phyloP scores from a whole-genome alignment of 306 rosid species.

The Ziziphus jujuba region DNA sequence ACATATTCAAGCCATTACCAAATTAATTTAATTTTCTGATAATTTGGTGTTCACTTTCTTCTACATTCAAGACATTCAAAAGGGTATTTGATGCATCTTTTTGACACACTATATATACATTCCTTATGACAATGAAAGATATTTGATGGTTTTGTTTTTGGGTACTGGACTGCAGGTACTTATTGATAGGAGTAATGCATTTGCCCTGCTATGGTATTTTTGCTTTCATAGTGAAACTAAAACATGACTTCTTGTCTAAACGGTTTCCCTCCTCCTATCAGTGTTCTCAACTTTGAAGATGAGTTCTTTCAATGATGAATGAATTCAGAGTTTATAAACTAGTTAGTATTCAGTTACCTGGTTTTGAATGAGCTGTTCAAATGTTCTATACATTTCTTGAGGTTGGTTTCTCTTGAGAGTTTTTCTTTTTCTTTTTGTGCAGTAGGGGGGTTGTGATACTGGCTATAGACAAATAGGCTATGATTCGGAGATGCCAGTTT shows the following conservation, averaged over 20 bases:
- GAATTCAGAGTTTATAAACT: not conserved
- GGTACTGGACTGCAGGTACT: conserved; percentile 38
- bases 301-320: not conserved
- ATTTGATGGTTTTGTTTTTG: not conserved
- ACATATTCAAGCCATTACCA: not conserved
- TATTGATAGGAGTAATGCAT: conserved; percentile 37
- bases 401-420: not conserved
- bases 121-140: not conserved
- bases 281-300: conserved; percentile 17
- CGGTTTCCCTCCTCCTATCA: conserved; percentile 35
- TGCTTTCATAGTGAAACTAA: conserved; percentile 26
- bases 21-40: not conserved
- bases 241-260: conserved; percentile 27
- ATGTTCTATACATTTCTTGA: not conserved
- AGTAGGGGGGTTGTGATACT: not conserved
- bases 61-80: not conserved
- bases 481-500: too few species aligned
- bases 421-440: too few species aligned
- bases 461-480: too few species aligned
- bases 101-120: not conserved
- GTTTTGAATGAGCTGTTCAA: not conserved
- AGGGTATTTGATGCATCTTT: too few species aligned
- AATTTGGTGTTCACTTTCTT: not conserved
- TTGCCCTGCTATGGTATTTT: conserved; percentile 44
- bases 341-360: not conserved